phyloP scores from a whole-genome alignment of 2,329 filamentous ascomycete genomes.

The Nigrospora sphaerica region DNA sequence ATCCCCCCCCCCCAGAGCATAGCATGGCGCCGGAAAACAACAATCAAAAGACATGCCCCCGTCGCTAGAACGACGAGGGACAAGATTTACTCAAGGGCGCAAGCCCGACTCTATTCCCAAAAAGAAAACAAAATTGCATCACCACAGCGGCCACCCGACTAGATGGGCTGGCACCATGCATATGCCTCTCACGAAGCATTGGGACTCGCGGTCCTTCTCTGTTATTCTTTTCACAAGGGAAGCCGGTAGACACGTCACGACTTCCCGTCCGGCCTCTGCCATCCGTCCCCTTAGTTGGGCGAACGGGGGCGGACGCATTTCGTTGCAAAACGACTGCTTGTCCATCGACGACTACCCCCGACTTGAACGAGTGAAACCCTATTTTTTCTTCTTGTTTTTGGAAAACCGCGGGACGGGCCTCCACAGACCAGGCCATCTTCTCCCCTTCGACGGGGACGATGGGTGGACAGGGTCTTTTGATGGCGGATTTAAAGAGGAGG shows the following conservation, averaged over 20 bases:
- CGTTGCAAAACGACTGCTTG: not conserved
- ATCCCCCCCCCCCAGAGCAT: not conserved
- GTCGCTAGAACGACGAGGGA: conserved; percentile 10
- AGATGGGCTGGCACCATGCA: conserved; percentile 14
- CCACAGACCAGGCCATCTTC: too few species aligned
- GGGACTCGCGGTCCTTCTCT: not conserved
- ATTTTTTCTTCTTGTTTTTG: too few species aligned
- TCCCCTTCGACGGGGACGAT: too few species aligned
- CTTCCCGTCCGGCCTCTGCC: not conserved
- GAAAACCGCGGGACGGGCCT: too few species aligned
- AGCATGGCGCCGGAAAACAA: conserved; percentile 4
- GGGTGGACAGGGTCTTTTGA: too few species aligned
- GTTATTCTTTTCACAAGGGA: conserved; percentile 3
- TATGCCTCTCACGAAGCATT: conserved; percentile 7
- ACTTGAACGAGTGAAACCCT: too few species aligned
- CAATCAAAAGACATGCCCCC: conserved; percentile 1
- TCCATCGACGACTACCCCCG: too few species aligned
- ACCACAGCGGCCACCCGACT: conserved; percentile 5
- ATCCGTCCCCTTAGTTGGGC: too few species aligned
- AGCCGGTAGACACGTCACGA: not conserved
- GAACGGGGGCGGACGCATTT: conserved; percentile 1
- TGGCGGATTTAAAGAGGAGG: not conserved
- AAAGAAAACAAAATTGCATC: conserved; percentile 2
- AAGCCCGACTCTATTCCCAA: conserved; percentile 11
- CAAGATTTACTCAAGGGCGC: conserved; percentile 18